Base-by-base conservation (phyloP, 2,329 filamentous ascomycete genomes). In the Curvularia hawaiiensis region DNA sequence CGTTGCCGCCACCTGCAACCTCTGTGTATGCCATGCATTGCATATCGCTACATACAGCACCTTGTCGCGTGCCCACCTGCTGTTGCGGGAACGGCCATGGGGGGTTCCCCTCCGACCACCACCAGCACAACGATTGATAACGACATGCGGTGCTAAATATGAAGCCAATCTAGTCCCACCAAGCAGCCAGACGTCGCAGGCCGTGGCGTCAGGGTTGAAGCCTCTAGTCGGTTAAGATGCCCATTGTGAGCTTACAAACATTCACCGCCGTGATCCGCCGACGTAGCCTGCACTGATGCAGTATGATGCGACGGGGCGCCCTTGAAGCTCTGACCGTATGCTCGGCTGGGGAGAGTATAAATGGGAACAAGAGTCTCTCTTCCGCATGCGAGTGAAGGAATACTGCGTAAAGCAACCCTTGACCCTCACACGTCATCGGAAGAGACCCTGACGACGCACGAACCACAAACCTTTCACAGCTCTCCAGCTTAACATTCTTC, bases 51-150 rank as follows among this genome's bases (percentile, higher is more conserved):
- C 20, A 45, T 52, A 41, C 7, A 61, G 54, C 14, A 35, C 39
- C 54, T 66, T 71, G 66, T 38, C 35, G 67, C 67, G 69, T 72
- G 69, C 65, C 53, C 62, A 65, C 47, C 51, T 68, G 51, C 60
- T 56, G 48, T 20, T 60, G 35, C 52, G 53, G 53, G 55, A 51
- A 43, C 8, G 30, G 8, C 38, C 43, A 38, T 38, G 31, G 31
- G 28, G 28, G 28, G 3, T 9, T 11, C 30, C 30, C 11, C 30
- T 31, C 30, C 2, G 10, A 31, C 10, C 30, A 5, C 35, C 41
- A 16, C 38, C 35, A 39, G 30, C 54, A 28, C 28, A 9, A n/a
- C 41, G 47, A 35, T 26, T 28, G 50, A 49, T 41, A 28, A 40
- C 49, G 31, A 33, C 35, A 35, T 48, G 48, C 28, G 26, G 5